A percentile compares a stretch with the other conserved stretches of the same genome.
These are phyloP conservation scores for Piromyces finnis DNA, from an alignment of 192 early-diverging fungal species.

Conservation along the genomic window DNA sequence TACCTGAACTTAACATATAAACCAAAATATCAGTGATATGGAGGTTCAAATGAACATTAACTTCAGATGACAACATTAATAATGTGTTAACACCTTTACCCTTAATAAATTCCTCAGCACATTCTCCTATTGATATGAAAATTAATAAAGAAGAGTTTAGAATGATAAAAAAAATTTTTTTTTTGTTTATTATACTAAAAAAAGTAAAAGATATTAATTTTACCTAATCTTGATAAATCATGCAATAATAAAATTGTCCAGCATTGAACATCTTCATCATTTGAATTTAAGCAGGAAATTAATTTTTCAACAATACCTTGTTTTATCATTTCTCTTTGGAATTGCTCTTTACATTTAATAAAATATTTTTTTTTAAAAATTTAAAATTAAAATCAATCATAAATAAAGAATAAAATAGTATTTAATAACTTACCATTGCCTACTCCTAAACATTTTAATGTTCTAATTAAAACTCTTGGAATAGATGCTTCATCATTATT, in stretches of 20 bases:
- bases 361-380: too few species aligned
- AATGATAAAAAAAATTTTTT: too few species aligned
- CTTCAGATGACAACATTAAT: conserved; percentile 8
- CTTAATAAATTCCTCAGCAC: conserved; percentile 14
- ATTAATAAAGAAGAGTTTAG: too few species aligned
- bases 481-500: conserved; percentile 43
- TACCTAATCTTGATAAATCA: conserved; percentile 17
- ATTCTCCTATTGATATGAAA: conserved; percentile 10
- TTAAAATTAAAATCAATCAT: too few species aligned
- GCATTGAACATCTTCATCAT: conserved; percentile 55
- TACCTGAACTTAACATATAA: conserved; percentile 17
- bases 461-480: conserved; percentile 46
- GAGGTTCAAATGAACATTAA: conserved; percentile 16
- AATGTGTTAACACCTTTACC: conserved; percentile 12
- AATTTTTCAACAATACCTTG: conserved; percentile 35
- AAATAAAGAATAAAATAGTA: not conserved
- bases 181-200: too few species aligned
- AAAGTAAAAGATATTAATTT: too few species aligned
- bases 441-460: conserved; percentile 48
- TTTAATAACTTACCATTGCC: conserved; percentile 20
- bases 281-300: conserved; percentile 34
- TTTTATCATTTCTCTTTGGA: conserved; percentile 41
- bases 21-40: conserved; percentile 36
- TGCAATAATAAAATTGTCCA: conserved; percentile 42
- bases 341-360: conserved; percentile 14